Evolutionary conservation across 116 monocot species (phyloP), one percentile per base, ranked within the genome.

Genomic region (Thalassia testudinum): DNA sequence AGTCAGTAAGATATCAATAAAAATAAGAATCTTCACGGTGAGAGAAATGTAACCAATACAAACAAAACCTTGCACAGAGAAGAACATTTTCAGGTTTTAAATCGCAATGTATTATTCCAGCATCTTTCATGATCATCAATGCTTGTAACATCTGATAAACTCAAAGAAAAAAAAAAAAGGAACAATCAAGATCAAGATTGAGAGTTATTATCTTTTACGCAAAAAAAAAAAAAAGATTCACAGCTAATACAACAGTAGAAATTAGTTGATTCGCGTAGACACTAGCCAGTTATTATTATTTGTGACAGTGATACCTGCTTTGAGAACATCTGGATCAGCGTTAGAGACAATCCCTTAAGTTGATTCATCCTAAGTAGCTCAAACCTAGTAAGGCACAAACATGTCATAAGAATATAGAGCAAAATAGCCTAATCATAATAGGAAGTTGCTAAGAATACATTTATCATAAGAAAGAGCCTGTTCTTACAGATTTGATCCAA

Each of bases 31-130:
- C n/a, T 1, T 43, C 57, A 34, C 30, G n/a, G n/a, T n/a, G n/a
- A 34, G 3, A 34, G 6, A 34, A 34, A 34, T 34, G 6, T 3
- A 34, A 34, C 30, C 10, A 34, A 34, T 2, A 45, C 15, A 45
- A 43, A 53, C 14, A 54, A 69, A 47, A 90, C 99, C 73, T 82
- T 52, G 79, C 58, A 49, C 76, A 75, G 24, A 99, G 52, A 34
- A 99, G 90, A 49, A 99, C 83, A 54, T 99, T 99, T 78, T 99
- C 99, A 25, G 99, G 99, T 54, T 99, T 99, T 54, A 99, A 53
- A 77, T 99, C 99, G 80, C 99, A 99, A 65, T 99, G 99, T 72
- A 99, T 90, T 6, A 99, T 76, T 11, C 82, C 82, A 59, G 86
- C 82, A 65, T 99, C 82, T 72, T 90, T 99, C 79, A 90, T 75